A percentile compares a stretch with the other conserved stretches of the same genome.
These are phyloP conservation scores for Ceratocystis ficicola DNA, from an alignment of 2,329 filamentous ascomycete species.

Conservation along the genomic window DNA sequence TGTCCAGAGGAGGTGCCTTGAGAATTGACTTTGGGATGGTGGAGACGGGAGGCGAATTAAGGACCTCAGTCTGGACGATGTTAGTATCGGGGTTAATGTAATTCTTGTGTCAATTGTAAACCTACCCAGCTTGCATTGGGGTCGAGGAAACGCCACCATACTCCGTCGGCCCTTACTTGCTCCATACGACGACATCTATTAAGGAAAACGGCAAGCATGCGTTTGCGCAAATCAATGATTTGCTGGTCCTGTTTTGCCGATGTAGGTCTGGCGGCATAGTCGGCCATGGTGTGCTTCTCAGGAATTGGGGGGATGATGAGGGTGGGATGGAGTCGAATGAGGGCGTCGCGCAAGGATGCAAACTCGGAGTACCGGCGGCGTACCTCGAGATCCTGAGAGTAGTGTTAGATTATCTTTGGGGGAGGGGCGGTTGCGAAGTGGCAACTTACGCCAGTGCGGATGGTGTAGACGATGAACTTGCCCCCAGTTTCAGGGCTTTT, in stretches of 20 bases:
- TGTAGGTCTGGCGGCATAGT: constrained; percentile 95
- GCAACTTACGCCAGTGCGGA: constrained; percentile 68
- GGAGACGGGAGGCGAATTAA: constrained; percentile 78
- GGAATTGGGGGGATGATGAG: constrained; percentile 93
- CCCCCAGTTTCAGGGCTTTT: constrained; percentile 89
- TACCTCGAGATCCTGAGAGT: constrained; percentile 74
- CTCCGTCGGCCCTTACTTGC: constrained; percentile 78
- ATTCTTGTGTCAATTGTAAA: constrained; percentile 13
- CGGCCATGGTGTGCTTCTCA: constrained; percentile 97
- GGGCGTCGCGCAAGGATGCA: constrained; percentile 72
- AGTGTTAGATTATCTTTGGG: constrained; percentile 19
- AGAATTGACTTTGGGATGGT: constrained; percentile 89
- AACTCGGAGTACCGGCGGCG: constrained; percentile 94
- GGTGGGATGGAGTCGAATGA: constrained; percentile 86
- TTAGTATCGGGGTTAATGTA: constrained; percentile 23
- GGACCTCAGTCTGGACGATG: constrained; percentile 67
- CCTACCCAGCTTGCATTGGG: constrained; percentile 96
- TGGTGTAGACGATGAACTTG: constrained; percentile 93
- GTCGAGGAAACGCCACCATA: constrained; percentile 96
- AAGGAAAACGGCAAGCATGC: constrained; percentile 90
- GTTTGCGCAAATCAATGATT: constrained; percentile 91
- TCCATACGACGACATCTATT: constrained; percentile 92
- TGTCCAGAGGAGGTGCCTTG: constrained; percentile 87
- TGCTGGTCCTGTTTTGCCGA: constrained; percentile 95
- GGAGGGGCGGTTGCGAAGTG: constrained; percentile 3